Evolutionary conservation across 202 grass and related monocot species (phyloP), one percentile per base, ranked within the genome.

Genomic region (Panicum virgatum): DNA sequence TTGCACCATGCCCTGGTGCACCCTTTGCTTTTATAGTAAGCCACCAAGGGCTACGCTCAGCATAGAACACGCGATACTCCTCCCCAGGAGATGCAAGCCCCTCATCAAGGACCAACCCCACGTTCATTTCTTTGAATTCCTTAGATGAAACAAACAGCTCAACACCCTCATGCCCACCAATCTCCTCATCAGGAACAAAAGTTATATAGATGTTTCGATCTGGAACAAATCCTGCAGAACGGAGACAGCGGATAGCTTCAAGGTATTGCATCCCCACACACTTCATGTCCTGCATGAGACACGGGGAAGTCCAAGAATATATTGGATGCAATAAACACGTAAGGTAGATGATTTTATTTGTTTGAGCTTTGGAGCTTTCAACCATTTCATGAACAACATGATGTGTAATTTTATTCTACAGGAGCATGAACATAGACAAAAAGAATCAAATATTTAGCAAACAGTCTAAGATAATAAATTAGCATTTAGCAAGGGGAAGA

Each of bases 191-290:
- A 0, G 92, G 96, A 46, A 98, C 96, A 78, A 98, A 98, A 61
- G 85, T 91, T 73, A 95, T 7, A 73, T 98, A 93, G 40, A 98
- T 77, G 13, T 84, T 90, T 42, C 92, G 86, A 29, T 95, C 92
- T 30, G 92, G 96, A 46, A 61, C 43, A 75, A 88, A 98, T 9
- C 84, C 88, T 12, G 62, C 72, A 53, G 81, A 37, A 68, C 65
- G 82, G n/a, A 98, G 90, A 57, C 56, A 82, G 6, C 85, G 88
- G 26, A 98, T 78, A n/a, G 96, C 96, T 82, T 98, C 96, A 53
- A 98, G 88, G 73, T 98, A 98, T 79, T 95, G 96, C 84, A 98
- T 91, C 29, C 96, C 96, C n/a, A 98, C 96, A 22, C 96, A 98
- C 82, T 98, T 98, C 96, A 95, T 98, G 75, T 98, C 96, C 92